A percentile compares a stretch with the other conserved stretches of the same genome.
These are phyloP conservation scores for Quercus phellos DNA, from an alignment of 331 rosid species.

Conservation along the genomic window DNA sequence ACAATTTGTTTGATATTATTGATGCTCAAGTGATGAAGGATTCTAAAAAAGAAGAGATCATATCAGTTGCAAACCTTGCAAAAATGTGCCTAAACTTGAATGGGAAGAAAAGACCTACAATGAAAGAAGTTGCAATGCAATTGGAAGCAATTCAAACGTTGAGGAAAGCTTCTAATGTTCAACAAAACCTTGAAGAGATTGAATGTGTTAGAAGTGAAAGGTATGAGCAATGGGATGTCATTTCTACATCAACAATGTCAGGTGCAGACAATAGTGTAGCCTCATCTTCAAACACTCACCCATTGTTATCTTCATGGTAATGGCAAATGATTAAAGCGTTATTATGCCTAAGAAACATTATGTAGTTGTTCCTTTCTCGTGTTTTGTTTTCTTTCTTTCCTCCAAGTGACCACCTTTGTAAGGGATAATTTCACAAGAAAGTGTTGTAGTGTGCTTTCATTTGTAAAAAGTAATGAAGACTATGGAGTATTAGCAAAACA, in stretches of 20 bases:
- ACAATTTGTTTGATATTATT: not conserved
- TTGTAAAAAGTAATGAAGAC: no score
- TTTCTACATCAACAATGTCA: not conserved
- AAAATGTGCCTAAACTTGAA: not conserved
- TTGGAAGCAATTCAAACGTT: not conserved
- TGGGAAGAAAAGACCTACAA: not conserved
- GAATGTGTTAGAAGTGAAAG: not conserved
- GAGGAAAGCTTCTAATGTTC: not conserved
- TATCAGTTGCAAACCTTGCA: not conserved
- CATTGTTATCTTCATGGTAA: not conserved
- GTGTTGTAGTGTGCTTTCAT: no score
- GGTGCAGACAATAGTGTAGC: not conserved
- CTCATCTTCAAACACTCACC: not conserved
- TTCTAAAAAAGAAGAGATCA: not conserved
- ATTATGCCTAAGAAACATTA: no score
- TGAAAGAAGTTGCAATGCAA: not conserved
- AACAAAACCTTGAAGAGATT: not conserved
- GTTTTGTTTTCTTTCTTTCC: no score
- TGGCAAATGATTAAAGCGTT: no score
- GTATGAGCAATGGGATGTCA: not conserved
- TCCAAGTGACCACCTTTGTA: no score
- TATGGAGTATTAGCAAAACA: no score
- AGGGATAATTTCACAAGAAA: no score
- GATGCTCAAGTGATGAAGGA: not conserved
- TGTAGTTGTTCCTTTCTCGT: no score